phyloP scores from a whole-genome alignment of 2,329 filamentous ascomycete genomes.

The Colletotrichum sidae region DNA sequence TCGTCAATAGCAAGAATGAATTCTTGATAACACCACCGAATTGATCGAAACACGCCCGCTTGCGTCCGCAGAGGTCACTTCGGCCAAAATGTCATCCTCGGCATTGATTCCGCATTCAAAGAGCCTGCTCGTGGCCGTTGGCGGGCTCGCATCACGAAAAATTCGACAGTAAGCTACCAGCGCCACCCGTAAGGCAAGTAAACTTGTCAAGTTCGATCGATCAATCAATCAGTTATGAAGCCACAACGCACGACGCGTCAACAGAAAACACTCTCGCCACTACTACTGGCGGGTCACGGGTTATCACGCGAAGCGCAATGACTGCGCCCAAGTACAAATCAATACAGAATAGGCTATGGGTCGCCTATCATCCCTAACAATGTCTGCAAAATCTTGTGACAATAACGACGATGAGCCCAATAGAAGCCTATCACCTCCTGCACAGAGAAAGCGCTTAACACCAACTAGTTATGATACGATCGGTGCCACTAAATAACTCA shows the following conservation, averaged over 20 bases:
- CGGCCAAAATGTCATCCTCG: slow-evolving; percentile 10
- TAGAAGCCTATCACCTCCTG: no score
- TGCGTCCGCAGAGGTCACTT: not conserved
- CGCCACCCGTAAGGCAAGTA: no score
- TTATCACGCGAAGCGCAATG: not conserved
- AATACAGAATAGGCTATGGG: no score
- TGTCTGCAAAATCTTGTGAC: no score
- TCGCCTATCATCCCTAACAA: no score
- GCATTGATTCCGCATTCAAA: slow-evolving; percentile 10
- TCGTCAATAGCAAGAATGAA: no score
- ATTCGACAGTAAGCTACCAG: slow-evolving; percentile 20
- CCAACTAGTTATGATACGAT: no score
- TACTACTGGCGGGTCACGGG: not conserved
- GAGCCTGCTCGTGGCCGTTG: slow-evolving; percentile 4
- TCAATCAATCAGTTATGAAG: no score
- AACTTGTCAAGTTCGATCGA: no score
- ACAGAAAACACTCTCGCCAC: slow-evolving; percentile 14
- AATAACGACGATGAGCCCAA: no score
- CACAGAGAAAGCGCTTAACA: no score
- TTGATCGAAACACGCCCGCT: slow-evolving; percentile 23
- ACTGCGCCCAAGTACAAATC: slow-evolving; percentile 14
- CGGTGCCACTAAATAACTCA: no score
- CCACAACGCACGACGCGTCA: slow-evolving; percentile 5
- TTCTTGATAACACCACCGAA: slow-evolving; percentile 20
- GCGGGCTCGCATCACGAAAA: slow-evolving; percentile 20